Percentiles rank a stretch among this genome's conserved stretches.
Evolutionary conservation across 257 asterid genomes (phyloP).

Genomic region (Linaria vulgaris): DNA sequence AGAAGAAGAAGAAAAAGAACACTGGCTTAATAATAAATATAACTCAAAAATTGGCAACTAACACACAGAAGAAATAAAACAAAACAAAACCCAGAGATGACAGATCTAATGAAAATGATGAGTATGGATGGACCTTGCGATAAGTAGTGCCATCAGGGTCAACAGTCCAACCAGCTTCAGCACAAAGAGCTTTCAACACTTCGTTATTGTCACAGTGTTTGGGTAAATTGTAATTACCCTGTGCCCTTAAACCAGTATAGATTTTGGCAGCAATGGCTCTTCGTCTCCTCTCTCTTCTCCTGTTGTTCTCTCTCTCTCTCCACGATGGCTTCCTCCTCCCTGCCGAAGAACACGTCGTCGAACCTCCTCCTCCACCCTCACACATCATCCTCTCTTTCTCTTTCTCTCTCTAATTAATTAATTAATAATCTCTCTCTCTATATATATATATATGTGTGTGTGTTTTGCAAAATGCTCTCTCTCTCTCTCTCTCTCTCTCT

Average conservation of each 20-base stretch:
- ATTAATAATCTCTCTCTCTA: background rate
- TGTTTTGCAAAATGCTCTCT: conserved; percentile 53
- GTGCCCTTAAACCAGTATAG: conserved; percentile 87
- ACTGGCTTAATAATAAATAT: too few species aligned
- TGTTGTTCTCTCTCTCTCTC: conserved; percentile 93
- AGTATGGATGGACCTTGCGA: conserved; percentile 57
- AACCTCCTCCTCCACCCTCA: conserved; percentile 68
- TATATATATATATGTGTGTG: conserved; percentile 9
- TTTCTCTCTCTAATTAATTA: conserved; percentile 5
- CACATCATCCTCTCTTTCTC: conserved; percentile 61
- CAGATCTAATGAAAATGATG: too few species aligned
- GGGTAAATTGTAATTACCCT: conserved; percentile 88
- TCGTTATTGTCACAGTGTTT: conserved; percentile 95
- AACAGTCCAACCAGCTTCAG: conserved; percentile 96
- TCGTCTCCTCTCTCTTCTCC: conserved; percentile 95
- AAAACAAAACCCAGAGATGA: background rate
- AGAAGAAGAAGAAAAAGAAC: too few species aligned
- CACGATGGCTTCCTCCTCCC: conserved; percentile 96
- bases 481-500: conserved; percentile 46
- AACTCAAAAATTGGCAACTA: too few species aligned
- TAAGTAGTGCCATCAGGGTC: conserved; percentile 97
- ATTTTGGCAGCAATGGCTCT: conserved; percentile 96
- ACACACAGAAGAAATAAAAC: background rate
- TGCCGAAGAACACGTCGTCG: conserved; percentile 55
- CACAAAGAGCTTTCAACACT: conserved; percentile 89